Evolutionary conservation across 176 grass and related monocot genomes (phyloP), one percentile per base, ranked within the genome.

Genomic region (Triticum timopheevii): DNA sequence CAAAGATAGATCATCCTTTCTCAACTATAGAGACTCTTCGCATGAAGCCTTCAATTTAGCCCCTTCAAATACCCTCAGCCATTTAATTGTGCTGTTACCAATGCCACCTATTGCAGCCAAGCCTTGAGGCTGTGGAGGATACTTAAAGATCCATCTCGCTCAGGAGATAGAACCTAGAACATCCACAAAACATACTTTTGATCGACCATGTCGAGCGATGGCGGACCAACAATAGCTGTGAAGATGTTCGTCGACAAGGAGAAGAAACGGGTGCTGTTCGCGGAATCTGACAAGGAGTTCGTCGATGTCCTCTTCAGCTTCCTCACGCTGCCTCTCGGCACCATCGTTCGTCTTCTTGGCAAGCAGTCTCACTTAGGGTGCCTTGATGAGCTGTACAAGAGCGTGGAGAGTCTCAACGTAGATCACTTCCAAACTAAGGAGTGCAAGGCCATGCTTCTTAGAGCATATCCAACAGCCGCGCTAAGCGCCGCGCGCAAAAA

Each of bases 221-320:
- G 23, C 12, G 71, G 20, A n/a, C 71, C 38, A 16, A 82, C 34
- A 4, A 20, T 78, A 27, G 30, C 35, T 6, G 65, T 92, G 11
- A 94, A 87, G 64, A 65, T 94, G 5, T 49, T 86, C 16, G 52
- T 91, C n/a, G n/a, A n/a, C n/a, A n/a, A n/a, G n/a, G n/a, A 82
- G 49, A 85, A 56, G 62, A 85, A 62, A 13, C 61, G 27, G 38
- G 89, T 95, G 54, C 30, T 88, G 17, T 86, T 89, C 3, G 85
- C 87, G 0, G 93, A 95, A 72, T 80, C 82, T 11, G 79, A 76
- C 28, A 81, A 88, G 44, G 78, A 88, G 20, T 95, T 95, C 64
- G 79, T 95, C 12, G 93, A 92, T 49, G 76, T 80, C 17, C 54
- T 94, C 11, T 75, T 92, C 31, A 94, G 90, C 45, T 94, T 94